Evolutionary conservation across 2,329 filamentous ascomycete genomes (phyloP).

Genomic region (Neonectria hederae): DNA sequence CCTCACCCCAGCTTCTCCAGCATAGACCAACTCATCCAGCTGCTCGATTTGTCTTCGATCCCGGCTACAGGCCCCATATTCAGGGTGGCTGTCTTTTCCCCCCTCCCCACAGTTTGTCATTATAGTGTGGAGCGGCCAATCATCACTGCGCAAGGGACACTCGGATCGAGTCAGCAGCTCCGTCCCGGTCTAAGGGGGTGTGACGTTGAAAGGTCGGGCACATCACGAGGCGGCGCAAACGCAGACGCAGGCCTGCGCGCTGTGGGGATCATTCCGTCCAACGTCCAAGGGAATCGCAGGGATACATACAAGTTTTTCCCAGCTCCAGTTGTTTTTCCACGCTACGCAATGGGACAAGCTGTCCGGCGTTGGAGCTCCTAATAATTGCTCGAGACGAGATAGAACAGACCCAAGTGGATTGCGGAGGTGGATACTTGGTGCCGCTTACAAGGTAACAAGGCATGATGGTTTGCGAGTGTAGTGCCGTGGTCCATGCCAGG

Average conservation of each 20-base stretch:
- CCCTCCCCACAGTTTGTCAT: conserved; percentile 38
- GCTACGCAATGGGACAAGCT: conserved; percentile 6
- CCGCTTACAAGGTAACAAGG: conserved; percentile 12
- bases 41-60: conserved; percentile 35
- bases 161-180: conserved; percentile 37
- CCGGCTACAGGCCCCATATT: conserved; percentile 22
- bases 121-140: conserved; percentile 43
- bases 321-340: conserved; percentile 15
- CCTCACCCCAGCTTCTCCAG: conserved; percentile 23
- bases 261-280: conserved; percentile 26
- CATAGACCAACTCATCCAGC: conserved; percentile 14
- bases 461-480: conserved; percentile 29
- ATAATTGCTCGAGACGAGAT: conserved; percentile 10
- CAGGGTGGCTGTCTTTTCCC: conserved; percentile 15
- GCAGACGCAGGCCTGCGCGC: conserved; percentile 37
- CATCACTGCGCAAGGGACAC: conserved; percentile 18
- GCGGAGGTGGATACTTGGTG: conserved; percentile 32
- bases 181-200: conserved; percentile 24
- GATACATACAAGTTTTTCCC: conserved; percentile 15
- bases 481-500: conserved; percentile 29
- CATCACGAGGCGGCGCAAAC: conserved; percentile 40
- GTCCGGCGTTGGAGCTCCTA: conserved; percentile 10
- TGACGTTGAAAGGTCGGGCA: conserved; percentile 29
- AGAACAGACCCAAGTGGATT: conserved; percentile 15
- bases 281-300: conserved; percentile 7